These are phyloP conservation scores for Hyphodiscus hymeniophilus DNA, from an alignment of 495 filamentous ascomycete species.

Conservation along the genomic window DNA sequence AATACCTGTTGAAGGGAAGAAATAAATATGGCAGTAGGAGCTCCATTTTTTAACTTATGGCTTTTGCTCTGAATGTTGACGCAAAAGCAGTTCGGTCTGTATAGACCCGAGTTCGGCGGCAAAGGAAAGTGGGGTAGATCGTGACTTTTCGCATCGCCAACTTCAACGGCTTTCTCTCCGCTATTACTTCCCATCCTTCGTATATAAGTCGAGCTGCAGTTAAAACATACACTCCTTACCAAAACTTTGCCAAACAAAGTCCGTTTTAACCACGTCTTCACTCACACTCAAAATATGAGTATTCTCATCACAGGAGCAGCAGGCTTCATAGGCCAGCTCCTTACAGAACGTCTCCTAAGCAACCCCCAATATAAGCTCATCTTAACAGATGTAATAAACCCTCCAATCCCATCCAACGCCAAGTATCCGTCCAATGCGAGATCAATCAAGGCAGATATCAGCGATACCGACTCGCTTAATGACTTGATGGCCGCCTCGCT, in stretches of 20 bases:
- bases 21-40: too few relatives aligned
- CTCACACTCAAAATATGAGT: slow-evolving; percentile 33
- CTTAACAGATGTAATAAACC: slow-evolving; percentile 24
- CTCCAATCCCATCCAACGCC: slow-evolving; percentile 39
- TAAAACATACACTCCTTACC: too few relatives aligned
- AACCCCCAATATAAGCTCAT: slow-evolving; percentile 14
- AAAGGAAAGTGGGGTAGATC: background rate
- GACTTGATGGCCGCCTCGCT: slow-evolving; percentile 36
- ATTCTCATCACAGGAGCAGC: slow-evolving; percentile 37
- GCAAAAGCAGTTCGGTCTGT: background rate
- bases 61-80: background rate
- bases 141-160: too few relatives aligned
- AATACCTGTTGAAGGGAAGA: too few relatives aligned
- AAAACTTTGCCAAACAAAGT: too few relatives aligned
- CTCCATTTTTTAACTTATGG: too few relatives aligned
- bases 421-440: slow-evolving; percentile 43
- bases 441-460: slow-evolving; percentile 56
- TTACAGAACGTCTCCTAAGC: slow-evolving; percentile 28
- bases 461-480: slow-evolving; percentile 37
- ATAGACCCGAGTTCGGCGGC: background rate
- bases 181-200: background rate
- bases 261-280: too few relatives aligned
- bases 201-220: too few relatives aligned
- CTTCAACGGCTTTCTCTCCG: background rate
- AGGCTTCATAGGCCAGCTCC: slow-evolving; percentile 33